These are phyloP conservation scores for Gymnopus androsaceus DNA, from an alignment of 1,284 basidiomycete genomes.

Conservation along the genomic window DNA sequence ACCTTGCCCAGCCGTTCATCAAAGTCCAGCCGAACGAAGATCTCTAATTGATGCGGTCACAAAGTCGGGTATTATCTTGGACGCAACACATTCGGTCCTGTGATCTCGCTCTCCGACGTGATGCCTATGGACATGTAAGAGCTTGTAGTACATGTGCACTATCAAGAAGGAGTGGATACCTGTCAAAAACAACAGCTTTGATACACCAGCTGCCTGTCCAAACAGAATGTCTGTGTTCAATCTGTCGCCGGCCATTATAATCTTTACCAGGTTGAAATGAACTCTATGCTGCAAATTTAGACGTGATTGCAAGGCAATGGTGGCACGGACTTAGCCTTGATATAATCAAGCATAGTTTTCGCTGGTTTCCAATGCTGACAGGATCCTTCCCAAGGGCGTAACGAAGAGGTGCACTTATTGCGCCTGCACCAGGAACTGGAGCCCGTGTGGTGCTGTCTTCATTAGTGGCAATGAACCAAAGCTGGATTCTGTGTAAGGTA, in stretches of 20 bases:
- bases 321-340: conserved; percentile 86
- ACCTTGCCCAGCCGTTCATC: no score
- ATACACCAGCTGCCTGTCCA: conserved; percentile 81
- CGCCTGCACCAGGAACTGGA: conserved; percentile 86
- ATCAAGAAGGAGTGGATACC: conserved; percentile 55
- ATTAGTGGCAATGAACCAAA: conserved; percentile 91
- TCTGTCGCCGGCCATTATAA: conserved; percentile 95
- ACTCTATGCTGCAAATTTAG: conserved; percentile 46
- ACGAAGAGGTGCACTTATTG: conserved; percentile 81
- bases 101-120: conserved; percentile 69
- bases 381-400: conserved; percentile 76
- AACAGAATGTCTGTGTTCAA: conserved; percentile 95
- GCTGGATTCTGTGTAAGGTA: conserved; percentile 81
- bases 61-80: conserved; percentile 76
- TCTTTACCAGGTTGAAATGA: conserved; percentile 79
- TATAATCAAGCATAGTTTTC: conserved; percentile 91
- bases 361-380: conserved; percentile 87
- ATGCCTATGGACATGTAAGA: conserved; percentile 55
- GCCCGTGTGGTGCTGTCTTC: conserved; percentile 87
- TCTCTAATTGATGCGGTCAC: conserved; percentile 82
- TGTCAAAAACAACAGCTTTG: conserved; percentile 92
- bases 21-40: conserved; percentile 47
- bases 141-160: not conserved
- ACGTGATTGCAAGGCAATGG: not conserved
- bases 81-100: conserved; percentile 54